phyloP scores from a whole-genome alignment of 148 eudicot genomes.

The Polygonum aviculare region DNA sequence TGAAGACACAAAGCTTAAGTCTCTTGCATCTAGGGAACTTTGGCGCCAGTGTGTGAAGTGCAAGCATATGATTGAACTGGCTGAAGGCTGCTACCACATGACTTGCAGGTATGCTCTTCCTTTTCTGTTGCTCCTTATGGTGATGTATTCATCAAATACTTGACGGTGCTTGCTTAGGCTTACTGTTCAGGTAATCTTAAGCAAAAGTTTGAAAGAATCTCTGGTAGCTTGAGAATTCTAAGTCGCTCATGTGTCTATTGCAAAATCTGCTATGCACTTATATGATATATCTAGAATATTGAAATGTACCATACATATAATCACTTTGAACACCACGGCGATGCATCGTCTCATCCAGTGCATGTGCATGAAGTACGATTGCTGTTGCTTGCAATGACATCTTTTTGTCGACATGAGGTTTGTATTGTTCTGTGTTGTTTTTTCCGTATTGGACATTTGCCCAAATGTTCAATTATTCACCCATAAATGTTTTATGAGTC shows the following conservation, averaged over 20 bases:
- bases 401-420: not conserved
- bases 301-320: not conserved
- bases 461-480: not conserved
- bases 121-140: not conserved
- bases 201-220: not conserved
- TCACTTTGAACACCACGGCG: not conserved
- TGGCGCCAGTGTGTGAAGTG: constrained; percentile 49
- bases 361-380: not conserved
- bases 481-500: not conserved
- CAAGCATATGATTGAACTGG: constrained; percentile 41
- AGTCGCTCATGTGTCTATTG: not conserved
- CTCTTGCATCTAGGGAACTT: constrained; percentile 24
- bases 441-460: not conserved
- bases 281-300: not conserved
- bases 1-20: constrained; percentile 28
- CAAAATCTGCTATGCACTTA: not conserved
- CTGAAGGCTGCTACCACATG: constrained; percentile 49
- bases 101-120: constrained; percentile 23
- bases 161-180: not conserved
- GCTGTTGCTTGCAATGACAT: not conserved
- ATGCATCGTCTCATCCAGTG: not conserved
- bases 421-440: not conserved
- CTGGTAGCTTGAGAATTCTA: not conserved
- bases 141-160: not conserved
- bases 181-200: not conserved